A percentile compares a stretch with the other conserved stretches of the same genome.
phyloP scores from a whole-genome alignment of 176 grass and related monocot genomes.

The Oryza coarctata region DNA sequence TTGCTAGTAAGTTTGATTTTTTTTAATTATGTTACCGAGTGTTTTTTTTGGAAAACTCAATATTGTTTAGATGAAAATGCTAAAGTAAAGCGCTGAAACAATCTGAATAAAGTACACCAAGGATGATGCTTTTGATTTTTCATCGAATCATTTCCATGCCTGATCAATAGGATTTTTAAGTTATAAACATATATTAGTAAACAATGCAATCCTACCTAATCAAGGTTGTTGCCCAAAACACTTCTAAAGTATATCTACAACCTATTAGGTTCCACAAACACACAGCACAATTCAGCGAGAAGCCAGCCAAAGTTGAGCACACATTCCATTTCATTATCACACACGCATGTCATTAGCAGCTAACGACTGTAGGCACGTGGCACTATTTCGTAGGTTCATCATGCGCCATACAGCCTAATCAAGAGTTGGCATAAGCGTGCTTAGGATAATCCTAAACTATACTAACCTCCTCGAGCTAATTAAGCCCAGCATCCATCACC shows the following conservation, averaged over 20 bases:
- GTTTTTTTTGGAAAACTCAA: too few relatives aligned
- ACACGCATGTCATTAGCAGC: conserved; percentile 14
- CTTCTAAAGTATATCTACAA: not conserved
- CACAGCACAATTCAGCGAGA: not conserved
- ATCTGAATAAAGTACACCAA: too few relatives aligned
- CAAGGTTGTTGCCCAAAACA: not conserved
- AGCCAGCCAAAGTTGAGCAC: not conserved
- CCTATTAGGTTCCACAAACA: not conserved
- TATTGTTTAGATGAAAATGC: too few relatives aligned
- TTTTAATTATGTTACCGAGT: not conserved
- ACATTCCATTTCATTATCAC: not conserved
- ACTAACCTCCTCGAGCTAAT: not conserved
- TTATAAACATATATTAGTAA: not conserved
- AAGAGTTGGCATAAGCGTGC: conserved; percentile 41
- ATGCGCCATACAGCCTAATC: conserved; percentile 31
- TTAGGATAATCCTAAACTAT: conserved; percentile 42
- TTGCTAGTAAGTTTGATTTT: not conserved
- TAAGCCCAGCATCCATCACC: conserved; percentile 9
- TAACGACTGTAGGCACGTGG: conserved; percentile 32
- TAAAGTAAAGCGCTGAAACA: too few relatives aligned
- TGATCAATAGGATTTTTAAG: too few relatives aligned
- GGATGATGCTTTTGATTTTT: too few relatives aligned
- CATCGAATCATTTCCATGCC: too few relatives aligned
- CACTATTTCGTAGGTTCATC: conserved; percentile 32
- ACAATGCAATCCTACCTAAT: not conserved